These are phyloP conservation scores for Leptographium wingfieldii DNA, from an alignment of 2,329 filamentous ascomycete genomes.

Conservation along the genomic window DNA sequence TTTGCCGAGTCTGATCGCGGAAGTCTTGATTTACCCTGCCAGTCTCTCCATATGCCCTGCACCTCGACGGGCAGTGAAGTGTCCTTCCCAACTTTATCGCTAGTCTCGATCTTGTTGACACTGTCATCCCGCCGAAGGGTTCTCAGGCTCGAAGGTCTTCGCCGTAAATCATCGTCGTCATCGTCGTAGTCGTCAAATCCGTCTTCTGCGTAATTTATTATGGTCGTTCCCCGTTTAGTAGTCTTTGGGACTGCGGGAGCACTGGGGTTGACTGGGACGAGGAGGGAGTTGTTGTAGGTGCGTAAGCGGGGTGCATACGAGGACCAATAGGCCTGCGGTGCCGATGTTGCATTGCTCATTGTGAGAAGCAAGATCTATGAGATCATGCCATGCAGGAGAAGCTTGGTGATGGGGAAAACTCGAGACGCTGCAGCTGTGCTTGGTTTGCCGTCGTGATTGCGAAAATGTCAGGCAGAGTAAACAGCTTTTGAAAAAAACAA, in stretches of 20 bases:
- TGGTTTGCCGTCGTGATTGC: too few relatives aligned
- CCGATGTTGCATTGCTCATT: constrained; percentile 32
- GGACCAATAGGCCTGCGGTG: constrained; percentile 76
- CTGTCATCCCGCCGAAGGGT: constrained; percentile 69
- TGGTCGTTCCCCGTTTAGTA: constrained; percentile 93
- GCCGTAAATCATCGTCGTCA: constrained; percentile 62
- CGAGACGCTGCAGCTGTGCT: neutral
- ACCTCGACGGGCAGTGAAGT: constrained; percentile 64
- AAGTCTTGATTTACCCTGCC: constrained; percentile 66
- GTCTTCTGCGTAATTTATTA: constrained; percentile 97
- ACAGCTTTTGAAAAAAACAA: too few relatives aligned
- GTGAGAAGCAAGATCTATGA: constrained; percentile 8
- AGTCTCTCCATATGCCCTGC: constrained; percentile 87
- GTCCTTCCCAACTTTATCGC: constrained; percentile 76
- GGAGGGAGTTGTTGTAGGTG: constrained; percentile 80
- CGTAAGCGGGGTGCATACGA: constrained; percentile 86
- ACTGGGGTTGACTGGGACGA: constrained; percentile 70
- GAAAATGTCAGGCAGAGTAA: neutral
- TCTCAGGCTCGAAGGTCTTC: constrained; percentile 71
- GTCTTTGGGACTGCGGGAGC: constrained; percentile 60
- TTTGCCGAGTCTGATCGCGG: constrained; percentile 47
- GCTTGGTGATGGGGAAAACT: neutral
- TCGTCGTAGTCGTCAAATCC: constrained; percentile 71
- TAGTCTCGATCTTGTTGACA: constrained; percentile 47
- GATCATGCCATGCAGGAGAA: neutral